A percentile compares a stretch with the other conserved stretches of the same genome.
Conservation (phyloP, 345 rosid genomes). For the Hibiscus syriacus region DNA sequence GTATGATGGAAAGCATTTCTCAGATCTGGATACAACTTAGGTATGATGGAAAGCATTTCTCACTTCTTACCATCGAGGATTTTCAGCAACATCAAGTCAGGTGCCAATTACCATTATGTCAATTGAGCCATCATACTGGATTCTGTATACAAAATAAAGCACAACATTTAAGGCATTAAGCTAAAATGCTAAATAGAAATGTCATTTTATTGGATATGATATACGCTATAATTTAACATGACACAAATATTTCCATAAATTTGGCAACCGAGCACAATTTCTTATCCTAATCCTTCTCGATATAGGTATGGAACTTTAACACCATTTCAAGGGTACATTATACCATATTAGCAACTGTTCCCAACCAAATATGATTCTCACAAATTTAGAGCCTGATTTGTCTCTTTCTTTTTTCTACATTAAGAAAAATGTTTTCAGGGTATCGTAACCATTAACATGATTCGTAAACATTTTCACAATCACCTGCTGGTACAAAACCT, state of each 20-base stretch:
- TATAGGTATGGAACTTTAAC: neutral
- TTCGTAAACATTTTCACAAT: neutral
- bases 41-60: no score
- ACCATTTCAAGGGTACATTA: neutral
- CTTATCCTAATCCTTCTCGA: neutral
- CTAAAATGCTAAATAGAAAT: neutral
- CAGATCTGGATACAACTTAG: no score
- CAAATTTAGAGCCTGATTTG: neutral
- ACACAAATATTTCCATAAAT: neutral
- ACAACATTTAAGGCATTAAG: neutral
- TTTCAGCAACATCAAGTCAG: slow-evolving; percentile 4
- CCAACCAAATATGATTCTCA: neutral
- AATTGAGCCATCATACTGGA: neutral
- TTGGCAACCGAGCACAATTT: neutral
- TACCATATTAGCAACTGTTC: neutral
- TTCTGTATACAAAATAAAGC: slow-evolving; percentile 11
- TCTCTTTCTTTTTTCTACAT: neutral
- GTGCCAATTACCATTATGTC: neutral
- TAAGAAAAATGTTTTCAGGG: neutral
- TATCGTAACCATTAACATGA: neutral
- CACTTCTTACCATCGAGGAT: neutral
- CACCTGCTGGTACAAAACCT: neutral
- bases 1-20: neutral
- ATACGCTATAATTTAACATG: neutral
- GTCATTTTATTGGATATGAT: neutral